Conservation (phyloP, 768 basidiomycete species). For the Podaxis sp. region DNA sequence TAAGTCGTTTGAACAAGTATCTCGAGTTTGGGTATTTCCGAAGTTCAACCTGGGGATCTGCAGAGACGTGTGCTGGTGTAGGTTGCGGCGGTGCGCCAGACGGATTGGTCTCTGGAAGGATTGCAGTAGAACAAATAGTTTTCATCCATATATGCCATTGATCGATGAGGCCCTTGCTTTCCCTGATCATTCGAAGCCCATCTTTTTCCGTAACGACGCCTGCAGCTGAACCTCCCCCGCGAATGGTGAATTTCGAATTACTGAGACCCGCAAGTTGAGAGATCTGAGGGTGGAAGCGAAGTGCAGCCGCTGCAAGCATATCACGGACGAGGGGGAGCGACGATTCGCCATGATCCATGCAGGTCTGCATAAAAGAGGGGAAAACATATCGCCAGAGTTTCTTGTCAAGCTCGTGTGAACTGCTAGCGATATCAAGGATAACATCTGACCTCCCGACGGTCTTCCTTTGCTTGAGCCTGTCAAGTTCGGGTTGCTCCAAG, state of each 20-base stretch:
- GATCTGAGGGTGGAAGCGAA: conserved; percentile 69
- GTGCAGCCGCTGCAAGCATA: conserved; percentile 59
- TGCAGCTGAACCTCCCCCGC: conserved; percentile 43
- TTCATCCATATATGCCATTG: conserved; percentile 88
- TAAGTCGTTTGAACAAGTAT: conserved; percentile 79
- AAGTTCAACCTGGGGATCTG: conserved; percentile 68
- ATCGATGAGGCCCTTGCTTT: conserved; percentile 55
- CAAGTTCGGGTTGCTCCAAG: conserved; percentile 54
- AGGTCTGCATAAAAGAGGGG: conserved; percentile 57
- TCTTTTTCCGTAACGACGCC: conserved; percentile 48
- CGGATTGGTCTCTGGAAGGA: conserved; percentile 65
- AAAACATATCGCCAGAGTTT: conserved; percentile 73
- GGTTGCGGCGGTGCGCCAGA: conserved; percentile 52
- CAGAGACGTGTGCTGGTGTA: conserved; percentile 8
- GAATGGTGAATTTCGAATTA: conserved; percentile 20
- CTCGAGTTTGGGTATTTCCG: conserved; percentile 80
- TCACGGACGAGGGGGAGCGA: conserved; percentile 55
- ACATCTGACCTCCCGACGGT: conserved; percentile 51
- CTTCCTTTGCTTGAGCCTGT: conserved; percentile 64
- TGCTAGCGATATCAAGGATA: conserved; percentile 68
- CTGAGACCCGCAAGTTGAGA: conserved; percentile 71
- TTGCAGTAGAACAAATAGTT: conserved; percentile 78
- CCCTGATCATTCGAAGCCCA: conserved; percentile 45
- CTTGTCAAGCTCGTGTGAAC: conserved; percentile 59
- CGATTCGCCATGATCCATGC: conserved; percentile 42